Percentiles rank a stretch among this genome's conserved stretches.
phyloP scores from a whole-genome alignment of 371 early-diverging fungal species.

The Syncephalastrum racemosum region DNA sequence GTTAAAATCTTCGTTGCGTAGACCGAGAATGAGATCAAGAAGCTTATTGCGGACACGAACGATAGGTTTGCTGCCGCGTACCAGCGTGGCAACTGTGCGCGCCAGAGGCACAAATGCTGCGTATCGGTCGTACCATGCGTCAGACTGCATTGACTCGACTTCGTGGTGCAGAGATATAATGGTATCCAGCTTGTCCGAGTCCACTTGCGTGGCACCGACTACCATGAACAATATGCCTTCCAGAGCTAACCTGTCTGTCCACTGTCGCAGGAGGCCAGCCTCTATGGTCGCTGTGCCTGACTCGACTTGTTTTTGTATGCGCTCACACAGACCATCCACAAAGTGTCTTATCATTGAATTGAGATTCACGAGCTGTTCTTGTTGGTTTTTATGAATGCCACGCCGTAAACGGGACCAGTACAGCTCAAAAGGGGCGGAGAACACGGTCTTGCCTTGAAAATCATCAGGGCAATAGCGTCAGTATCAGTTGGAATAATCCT shows the following conservation, averaged over 20 bases:
- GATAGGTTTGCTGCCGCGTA: neutral
- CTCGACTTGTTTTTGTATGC: neutral
- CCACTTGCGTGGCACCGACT: slow-evolving; percentile 15
- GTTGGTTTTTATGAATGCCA: slow-evolving; percentile 22
- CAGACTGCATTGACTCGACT: slow-evolving; percentile 12
- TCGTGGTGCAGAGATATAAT: slow-evolving; percentile 1
- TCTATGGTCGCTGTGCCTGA: slow-evolving; percentile 12
- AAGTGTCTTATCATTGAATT: neutral
- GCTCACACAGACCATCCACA: no score
- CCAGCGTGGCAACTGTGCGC: neutral
- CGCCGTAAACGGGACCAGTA: slow-evolving; percentile 43
- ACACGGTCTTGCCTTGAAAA: slow-evolving; percentile 31
- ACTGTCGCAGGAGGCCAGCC: slow-evolving; percentile 24
- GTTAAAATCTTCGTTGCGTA: slow-evolving; percentile 11
- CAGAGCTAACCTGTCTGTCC: slow-evolving; percentile 34
- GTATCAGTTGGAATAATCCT: neutral
- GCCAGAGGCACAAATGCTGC: slow-evolving; percentile 22
- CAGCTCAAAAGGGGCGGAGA: slow-evolving; percentile 27
- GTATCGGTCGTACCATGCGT: slow-evolving; percentile 22
- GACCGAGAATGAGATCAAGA: slow-evolving; percentile 5
- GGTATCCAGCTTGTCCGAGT: slow-evolving; percentile 11
- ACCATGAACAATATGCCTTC: slow-evolving; percentile 31
- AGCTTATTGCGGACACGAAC: slow-evolving; percentile 7
- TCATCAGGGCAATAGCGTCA: neutral
- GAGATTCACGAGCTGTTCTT: slow-evolving; percentile 19